Evolutionary conservation across 305 asterid species (phyloP), one percentile per base, ranked within the genome.

Genomic region (Solanum chacoense): DNA sequence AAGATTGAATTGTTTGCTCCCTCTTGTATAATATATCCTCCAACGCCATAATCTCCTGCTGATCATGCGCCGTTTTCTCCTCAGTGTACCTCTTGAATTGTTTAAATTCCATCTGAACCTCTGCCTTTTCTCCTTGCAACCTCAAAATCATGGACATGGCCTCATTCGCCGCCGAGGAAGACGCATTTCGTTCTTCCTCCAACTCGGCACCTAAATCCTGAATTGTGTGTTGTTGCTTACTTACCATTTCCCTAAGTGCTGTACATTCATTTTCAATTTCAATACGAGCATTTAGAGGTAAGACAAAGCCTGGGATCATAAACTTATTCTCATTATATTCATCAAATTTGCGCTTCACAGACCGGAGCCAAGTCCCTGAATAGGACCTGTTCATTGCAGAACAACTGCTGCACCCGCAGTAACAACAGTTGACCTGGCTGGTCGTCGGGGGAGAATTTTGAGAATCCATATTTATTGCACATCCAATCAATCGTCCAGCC

Each of bases 61-160:
- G 98, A 91, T 98, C 99, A 89, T 98, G 99, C 0, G 95, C 96
- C 92, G 94, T 95, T 93, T 96, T 98, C 94, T 96, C 99, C 95
- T 96, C 99, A 0, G 92, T 95, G 37, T 93, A 96, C 93, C 99
- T 93, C 95, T 96, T 98, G 86, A 98, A 98, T 93, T 98, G 99
- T 91, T 95, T 92, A 45, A 95, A 93, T 91, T 98, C 99, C 99
- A 98, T 98, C 92, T 98, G 97, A 87, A 93, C 89, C 96, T 98
- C 99, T 29, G 99, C 98, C 90, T 98, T 98, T 91, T 98, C 99
- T 72, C 99, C 94, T 93, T 98, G 99, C 93, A 98, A 91, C 93
- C 99, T 94, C 90, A 96, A 93, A 90, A 98, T 98, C 99, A 98
- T 98, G 9, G 99, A 96, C 99, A 98, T 98, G 89, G 99, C 98